Percentiles rank a stretch among this genome's conserved stretches.
These are phyloP conservation scores for Fraxinus sp. DNA, from an alignment of 305 asterid species.

Conservation along the genomic window DNA sequence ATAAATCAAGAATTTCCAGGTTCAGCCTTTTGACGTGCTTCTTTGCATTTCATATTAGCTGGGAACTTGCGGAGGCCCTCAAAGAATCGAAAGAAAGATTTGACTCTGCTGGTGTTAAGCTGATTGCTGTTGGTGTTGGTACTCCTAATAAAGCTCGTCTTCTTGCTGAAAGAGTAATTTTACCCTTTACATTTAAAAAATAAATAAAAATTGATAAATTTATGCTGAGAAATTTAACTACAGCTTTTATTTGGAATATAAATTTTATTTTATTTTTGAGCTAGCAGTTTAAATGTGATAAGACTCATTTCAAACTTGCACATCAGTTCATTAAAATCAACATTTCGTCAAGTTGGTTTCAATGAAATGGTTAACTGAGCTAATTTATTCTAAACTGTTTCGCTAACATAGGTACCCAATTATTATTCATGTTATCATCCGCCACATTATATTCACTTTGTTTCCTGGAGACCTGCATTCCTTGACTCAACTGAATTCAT, in stretches of 20 bases:
- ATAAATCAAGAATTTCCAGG: background rate
- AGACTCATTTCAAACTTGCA: background rate
- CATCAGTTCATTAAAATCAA: background rate
- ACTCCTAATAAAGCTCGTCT: slow-evolving; percentile 76
- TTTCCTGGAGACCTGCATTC: background rate
- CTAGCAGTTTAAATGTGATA: background rate
- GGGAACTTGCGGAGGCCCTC: slow-evolving; percentile 80
- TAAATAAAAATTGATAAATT: background rate
- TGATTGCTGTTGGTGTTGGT: slow-evolving; percentile 86
- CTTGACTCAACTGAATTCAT: background rate
- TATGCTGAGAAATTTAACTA: background rate
- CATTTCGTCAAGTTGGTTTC: background rate
- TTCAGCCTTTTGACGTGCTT: slow-evolving; percentile 15
- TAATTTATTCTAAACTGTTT: background rate
- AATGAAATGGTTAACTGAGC: background rate
- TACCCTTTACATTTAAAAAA: background rate
- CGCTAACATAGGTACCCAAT: background rate
- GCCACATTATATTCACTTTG: background rate
- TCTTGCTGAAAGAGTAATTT: slow-evolving; percentile 70
- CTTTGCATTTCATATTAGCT: slow-evolving; percentile 37
- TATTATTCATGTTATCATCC: background rate
- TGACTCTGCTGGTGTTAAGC: slow-evolving; percentile 74
- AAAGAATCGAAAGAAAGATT: slow-evolving; percentile 67
- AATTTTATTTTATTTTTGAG: background rate
- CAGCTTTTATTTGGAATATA: background rate